phyloP scores from a whole-genome alignment of 768 basidiomycete genomes.

The Gloeopeniophorella convolvens region DNA sequence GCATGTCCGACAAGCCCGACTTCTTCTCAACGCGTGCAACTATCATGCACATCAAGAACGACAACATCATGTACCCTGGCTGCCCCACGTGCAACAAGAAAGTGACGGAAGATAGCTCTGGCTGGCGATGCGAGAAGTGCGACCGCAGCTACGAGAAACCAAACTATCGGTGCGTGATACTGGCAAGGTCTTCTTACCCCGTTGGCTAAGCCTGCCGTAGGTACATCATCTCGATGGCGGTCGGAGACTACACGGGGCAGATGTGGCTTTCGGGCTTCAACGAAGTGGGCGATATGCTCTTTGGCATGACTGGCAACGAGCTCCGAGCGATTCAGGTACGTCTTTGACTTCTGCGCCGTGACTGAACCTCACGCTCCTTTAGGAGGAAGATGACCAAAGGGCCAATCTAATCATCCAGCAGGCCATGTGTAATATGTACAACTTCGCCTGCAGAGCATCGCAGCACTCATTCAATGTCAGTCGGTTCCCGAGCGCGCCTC shows the following conservation, averaged over 20 bases:
- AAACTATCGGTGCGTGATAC: slow-evolving; percentile 62
- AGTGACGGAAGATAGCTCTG: slow-evolving; percentile 56
- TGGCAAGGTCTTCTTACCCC: not conserved
- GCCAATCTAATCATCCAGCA: slow-evolving; percentile 55
- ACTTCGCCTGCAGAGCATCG: slow-evolving; percentile 82
- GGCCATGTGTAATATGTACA: slow-evolving; percentile 64
- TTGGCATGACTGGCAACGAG: slow-evolving; percentile 76
- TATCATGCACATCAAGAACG: slow-evolving; percentile 79
- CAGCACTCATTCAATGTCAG: slow-evolving; percentile 81
- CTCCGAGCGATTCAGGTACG: slow-evolving; percentile 63
- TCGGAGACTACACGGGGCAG: slow-evolving; percentile 86
- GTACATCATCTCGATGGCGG: slow-evolving; percentile 78
- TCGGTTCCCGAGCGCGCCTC: not conserved
- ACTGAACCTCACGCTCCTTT: slow-evolving; percentile 1
- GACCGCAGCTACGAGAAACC: slow-evolving; percentile 62
- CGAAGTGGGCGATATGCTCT: slow-evolving; percentile 72
- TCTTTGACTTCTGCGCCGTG: not conserved
- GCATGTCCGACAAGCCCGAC: slow-evolving; percentile 69
- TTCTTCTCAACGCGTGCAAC: slow-evolving; percentile 79
- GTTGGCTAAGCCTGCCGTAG: slow-evolving; percentile 30
- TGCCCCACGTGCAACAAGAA: slow-evolving; percentile 93
- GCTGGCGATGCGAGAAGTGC: slow-evolving; percentile 96
- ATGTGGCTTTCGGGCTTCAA: slow-evolving; percentile 96
- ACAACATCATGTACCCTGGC: slow-evolving; percentile 82
- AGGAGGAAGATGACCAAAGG: slow-evolving; percentile 56